Conservation (phyloP, 1,139 yeast genomes). For the Lodderomyces metapsilosis region DNA sequence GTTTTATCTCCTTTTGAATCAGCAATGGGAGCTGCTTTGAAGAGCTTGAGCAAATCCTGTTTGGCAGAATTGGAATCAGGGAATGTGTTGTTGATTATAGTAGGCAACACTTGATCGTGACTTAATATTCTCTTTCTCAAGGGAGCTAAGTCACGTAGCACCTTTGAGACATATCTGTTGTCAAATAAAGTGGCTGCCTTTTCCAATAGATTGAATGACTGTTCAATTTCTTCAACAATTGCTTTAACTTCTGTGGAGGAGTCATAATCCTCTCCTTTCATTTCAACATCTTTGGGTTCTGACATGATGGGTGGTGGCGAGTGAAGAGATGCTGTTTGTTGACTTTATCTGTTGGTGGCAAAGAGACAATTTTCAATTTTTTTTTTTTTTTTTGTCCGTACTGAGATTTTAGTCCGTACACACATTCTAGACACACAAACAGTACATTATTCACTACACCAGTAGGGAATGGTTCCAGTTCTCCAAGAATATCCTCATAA, state of each 20-base stretch:
- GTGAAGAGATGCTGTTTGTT: background rate
- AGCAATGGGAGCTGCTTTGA: conserved; percentile 18
- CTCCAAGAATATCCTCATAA: too few species aligned
- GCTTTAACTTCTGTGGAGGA: conserved; percentile 7
- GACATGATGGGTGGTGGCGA: background rate
- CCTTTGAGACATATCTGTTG: conserved; percentile 83
- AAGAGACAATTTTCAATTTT: background rate
- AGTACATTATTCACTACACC: background rate
- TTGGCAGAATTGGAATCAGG: conserved; percentile 30
- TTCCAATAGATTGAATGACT: conserved; percentile 53
- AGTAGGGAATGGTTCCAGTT: background rate
- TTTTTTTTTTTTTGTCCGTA: background rate
- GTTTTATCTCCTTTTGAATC: conserved; percentile 11
- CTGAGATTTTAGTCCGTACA: background rate
- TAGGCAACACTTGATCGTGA: conserved; percentile 46
- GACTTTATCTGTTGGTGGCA: conserved; percentile 1
- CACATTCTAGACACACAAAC: conserved; percentile 1
- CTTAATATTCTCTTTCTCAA: conserved; percentile 64
- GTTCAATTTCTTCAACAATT: conserved; percentile 47
- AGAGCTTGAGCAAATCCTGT: conserved; percentile 40
- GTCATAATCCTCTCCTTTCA: conserved; percentile 24
- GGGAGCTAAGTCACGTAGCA: conserved; percentile 77
- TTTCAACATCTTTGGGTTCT: conserved; percentile 23
- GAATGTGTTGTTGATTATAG: conserved; percentile 55
- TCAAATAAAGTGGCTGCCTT: conserved; percentile 79